These are phyloP conservation scores for Avena atlantica DNA, from an alignment of 176 grass and related monocot genomes.

Conservation along the genomic window DNA sequence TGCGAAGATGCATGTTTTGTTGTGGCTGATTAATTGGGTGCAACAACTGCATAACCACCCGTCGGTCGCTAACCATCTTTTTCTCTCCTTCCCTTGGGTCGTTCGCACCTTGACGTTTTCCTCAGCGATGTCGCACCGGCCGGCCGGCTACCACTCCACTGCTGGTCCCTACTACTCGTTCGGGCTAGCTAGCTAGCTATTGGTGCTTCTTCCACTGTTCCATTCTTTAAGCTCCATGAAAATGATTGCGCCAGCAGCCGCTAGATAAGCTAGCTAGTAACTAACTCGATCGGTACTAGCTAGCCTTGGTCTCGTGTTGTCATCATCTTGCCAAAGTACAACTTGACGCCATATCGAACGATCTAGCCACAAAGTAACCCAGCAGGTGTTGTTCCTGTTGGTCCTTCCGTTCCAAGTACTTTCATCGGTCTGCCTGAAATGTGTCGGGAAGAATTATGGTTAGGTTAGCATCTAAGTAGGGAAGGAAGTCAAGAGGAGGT, in stretches of 20 bases:
- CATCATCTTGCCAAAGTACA: slow-evolving; percentile 7
- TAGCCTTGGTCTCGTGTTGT: background rate
- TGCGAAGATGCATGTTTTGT: background rate
- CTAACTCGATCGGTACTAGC: background rate
- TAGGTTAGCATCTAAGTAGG: background rate
- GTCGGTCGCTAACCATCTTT: slow-evolving; percentile 21
- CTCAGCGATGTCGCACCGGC: slow-evolving; percentile 44
- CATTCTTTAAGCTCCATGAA: slow-evolving; percentile 38
- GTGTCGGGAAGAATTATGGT: background rate
- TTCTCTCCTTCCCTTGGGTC: background rate
- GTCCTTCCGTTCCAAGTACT: background rate
- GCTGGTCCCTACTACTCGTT: background rate
- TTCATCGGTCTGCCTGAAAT: slow-evolving; percentile 3
- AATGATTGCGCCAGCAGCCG: background rate
- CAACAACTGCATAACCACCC: slow-evolving; percentile 45
- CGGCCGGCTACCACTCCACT: slow-evolving; percentile 5
- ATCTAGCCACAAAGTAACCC: background rate
- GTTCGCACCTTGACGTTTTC: slow-evolving; percentile 26
- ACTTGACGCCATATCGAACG: background rate
- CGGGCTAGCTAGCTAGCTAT: background rate
- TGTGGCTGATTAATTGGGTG: slow-evolving; percentile 25
- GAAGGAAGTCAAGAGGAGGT: background rate
- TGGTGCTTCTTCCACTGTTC: background rate
- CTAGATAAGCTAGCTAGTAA: slow-evolving; percentile 1
- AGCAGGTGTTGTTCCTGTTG: slow-evolving; percentile 17